Evolutionary conservation across 805 yeast species (phyloP).

Genomic region (Pichia sporocuriosa): DNA sequence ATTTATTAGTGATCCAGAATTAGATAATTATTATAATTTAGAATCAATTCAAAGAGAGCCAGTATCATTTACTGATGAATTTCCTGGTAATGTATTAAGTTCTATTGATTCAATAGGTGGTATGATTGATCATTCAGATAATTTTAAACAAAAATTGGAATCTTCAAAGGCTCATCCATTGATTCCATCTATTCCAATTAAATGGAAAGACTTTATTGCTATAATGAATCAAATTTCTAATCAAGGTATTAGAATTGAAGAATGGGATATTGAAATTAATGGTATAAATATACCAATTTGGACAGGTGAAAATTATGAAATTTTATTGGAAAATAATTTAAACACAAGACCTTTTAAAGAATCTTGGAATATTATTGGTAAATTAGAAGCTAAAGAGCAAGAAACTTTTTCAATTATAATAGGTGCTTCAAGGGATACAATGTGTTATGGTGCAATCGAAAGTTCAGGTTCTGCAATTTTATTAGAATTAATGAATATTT

Average conservation of each 20-base stretch:
- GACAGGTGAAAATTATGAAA: conserved; percentile 33
- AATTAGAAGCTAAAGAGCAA: conserved; percentile 77
- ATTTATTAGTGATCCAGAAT: conserved; percentile 46
- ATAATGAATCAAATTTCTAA: conserved; percentile 34
- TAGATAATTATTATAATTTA: conserved; percentile 27
- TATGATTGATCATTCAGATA: conserved; percentile 31
- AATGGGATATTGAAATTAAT: conserved; percentile 30
- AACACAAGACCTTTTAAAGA: conserved; percentile 50
- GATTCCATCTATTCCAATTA: conserved; percentile 71
- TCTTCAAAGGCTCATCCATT: conserved; percentile 52
- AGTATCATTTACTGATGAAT: conserved; percentile 48
- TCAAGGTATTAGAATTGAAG: conserved; percentile 32
- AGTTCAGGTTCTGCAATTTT: conserved; percentile 70
- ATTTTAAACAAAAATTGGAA: conserved; percentile 35
- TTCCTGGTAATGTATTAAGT: conserved; percentile 72
- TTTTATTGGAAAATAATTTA: conserved; percentile 33
- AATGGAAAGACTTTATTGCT: conserved; percentile 59
- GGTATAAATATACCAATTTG: conserved; percentile 32
- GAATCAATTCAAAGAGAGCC: conserved; percentile 47
- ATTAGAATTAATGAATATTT: conserved; percentile 61
- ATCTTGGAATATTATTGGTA: conserved; percentile 73
- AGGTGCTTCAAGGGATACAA: conserved; percentile 77
- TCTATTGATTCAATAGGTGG: conserved; percentile 58
- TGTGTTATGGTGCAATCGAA: conserved; percentile 62
- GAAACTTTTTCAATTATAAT: conserved; percentile 62